Conservation (phyloP, 805 yeast species). For the Cyberlindnera americana region DNA sequence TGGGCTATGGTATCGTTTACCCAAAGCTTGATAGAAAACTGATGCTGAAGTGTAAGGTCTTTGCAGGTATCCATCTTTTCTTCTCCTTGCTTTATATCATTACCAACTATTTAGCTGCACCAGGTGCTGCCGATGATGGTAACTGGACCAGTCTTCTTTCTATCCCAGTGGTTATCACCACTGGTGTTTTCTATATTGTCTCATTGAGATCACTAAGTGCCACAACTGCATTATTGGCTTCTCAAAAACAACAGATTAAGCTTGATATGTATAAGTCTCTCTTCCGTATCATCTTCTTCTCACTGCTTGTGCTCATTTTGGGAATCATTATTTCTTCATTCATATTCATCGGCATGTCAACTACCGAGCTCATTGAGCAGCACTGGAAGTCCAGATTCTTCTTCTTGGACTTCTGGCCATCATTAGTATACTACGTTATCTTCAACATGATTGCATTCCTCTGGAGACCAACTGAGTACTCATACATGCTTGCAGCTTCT, state of each 20-base stretch:
- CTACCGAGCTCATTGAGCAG: conserved; percentile 73
- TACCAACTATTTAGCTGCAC: conserved; percentile 48
- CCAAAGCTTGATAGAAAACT: conserved; percentile 72
- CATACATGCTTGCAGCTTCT: conserved; percentile 91
- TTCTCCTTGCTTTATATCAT: conserved; percentile 52
- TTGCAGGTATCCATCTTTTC: conserved; percentile 54
- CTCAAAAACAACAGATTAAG: conserved; percentile 90
- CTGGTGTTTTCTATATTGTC: conserved; percentile 70
- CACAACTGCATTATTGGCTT: conserved; percentile 69
- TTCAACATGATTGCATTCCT: conserved; percentile 81
- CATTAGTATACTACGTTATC: conserved; percentile 78
- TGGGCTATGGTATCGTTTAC: conserved; percentile 93
- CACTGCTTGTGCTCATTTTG: conserved; percentile 64
- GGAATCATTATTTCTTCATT: conserved; percentile 72
- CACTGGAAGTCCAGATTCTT: conserved; percentile 93
- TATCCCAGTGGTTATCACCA: conserved; percentile 67
- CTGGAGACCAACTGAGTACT: conserved; percentile 97
- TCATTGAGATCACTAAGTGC: conserved; percentile 68
- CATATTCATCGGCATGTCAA: conserved; percentile 67
- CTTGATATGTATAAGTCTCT: conserved; percentile 79
- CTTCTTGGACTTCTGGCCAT: conserved; percentile 91
- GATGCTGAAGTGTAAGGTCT: conserved; percentile 68
- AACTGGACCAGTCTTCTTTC: conserved; percentile 33
- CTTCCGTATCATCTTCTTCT: conserved; percentile 67
- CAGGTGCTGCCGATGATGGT: conserved; percentile 41